phyloP scores from a whole-genome alignment of 2,329 filamentous ascomycete genomes.

The Byssoonygena ceratinophila region DNA sequence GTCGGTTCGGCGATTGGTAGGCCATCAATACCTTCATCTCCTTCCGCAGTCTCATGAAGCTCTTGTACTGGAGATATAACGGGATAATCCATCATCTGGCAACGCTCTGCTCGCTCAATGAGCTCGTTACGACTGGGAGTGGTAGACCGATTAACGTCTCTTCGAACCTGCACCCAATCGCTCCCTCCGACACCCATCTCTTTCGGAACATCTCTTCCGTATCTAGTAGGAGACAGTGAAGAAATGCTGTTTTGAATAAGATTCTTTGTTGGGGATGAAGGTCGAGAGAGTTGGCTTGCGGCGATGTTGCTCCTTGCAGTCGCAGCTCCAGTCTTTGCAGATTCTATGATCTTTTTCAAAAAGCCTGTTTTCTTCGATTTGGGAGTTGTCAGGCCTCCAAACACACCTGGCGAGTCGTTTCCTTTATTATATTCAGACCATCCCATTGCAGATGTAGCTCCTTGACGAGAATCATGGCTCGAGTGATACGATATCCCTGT shows the following conservation, averaged over 20 bases:
- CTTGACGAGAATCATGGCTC: slow-evolving; percentile 56
- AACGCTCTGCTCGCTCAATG: slow-evolving; percentile 73
- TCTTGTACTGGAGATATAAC: slow-evolving; percentile 84
- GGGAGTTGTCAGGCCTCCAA: slow-evolving; percentile 67
- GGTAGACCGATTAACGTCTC: slow-evolving; percentile 92
- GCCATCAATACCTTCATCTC: slow-evolving; percentile 80
- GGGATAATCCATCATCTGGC: slow-evolving; percentile 86
- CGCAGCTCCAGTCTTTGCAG: slow-evolving; percentile 85
- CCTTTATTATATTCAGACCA: slow-evolving; percentile 46
- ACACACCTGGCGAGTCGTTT: slow-evolving; percentile 51
- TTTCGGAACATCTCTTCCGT: slow-evolving; percentile 45
- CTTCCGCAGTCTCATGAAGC: slow-evolving; percentile 71
- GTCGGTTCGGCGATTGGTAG: slow-evolving; percentile 69
- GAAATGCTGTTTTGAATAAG: slow-evolving; percentile 39
- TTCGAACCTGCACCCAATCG: slow-evolving; percentile 95
- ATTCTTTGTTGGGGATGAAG: slow-evolving; percentile 41
- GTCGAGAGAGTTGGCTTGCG: slow-evolving; percentile 44
- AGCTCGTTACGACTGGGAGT: slow-evolving; percentile 82
- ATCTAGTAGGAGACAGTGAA: slow-evolving; percentile 25
- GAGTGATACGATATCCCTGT: slow-evolving; percentile 84
- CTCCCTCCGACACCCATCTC: slow-evolving; percentile 58
- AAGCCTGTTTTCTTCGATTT: slow-evolving; percentile 78
- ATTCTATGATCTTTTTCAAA: slow-evolving; percentile 90
- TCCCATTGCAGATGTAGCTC: slow-evolving; percentile 54
- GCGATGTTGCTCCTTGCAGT: slow-evolving; percentile 79